Evolutionary conservation across 2,329 filamentous ascomycete species (phyloP), one percentile per base, ranked within the genome.

Genomic region (Grosmannia clavigera): DNA sequence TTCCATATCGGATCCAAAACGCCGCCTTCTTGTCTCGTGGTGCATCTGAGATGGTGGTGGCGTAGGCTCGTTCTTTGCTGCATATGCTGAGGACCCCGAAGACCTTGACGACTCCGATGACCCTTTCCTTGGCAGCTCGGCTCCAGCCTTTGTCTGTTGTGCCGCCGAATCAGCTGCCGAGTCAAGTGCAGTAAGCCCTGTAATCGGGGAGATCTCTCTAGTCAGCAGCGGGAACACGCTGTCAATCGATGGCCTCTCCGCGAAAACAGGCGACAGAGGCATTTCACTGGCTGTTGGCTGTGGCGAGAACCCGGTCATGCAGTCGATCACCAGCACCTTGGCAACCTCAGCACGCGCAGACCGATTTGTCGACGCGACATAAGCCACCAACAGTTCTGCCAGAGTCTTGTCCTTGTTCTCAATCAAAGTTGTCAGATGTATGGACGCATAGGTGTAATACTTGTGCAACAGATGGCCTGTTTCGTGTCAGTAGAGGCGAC

Each of bases 1-100:
- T 70, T 90, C 86, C 68, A 87, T 75, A 66, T 86, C 83, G 14
- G 82, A 85, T 1, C 81, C 81, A 60, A 81, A 82, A 48, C 83
- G 80, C 29, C 84, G 74, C 62, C 78, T 74, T 31, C 80, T 72
- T 3, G 80, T 80, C 68, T 81, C 80, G 48, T 80, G 75, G 65
- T 79, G 78, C 79, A 82, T 82, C 16, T 52, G 43, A 1, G 58
- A 19, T 33, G 58, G 25, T 4, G 46, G 25, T 2, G 48, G 43
- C 14, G 53, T 27, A 27, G 55, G 9, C 14, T 11, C 27, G 14
- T 19, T 22, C 11, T 3, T 25, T 27, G 55, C 16, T 27, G 16
- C 25, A 10, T 22, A 27, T 35, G 1, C 31, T 12, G 43, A 35
- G 19, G 43, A 35, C 33, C 33, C 33, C 9, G 33, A 35, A 35